Percentiles rank a stretch among this genome's conserved stretches.
phyloP scores from a whole-genome alignment of 2,329 filamentous ascomycete genomes.

The Diplodia seriata region DNA sequence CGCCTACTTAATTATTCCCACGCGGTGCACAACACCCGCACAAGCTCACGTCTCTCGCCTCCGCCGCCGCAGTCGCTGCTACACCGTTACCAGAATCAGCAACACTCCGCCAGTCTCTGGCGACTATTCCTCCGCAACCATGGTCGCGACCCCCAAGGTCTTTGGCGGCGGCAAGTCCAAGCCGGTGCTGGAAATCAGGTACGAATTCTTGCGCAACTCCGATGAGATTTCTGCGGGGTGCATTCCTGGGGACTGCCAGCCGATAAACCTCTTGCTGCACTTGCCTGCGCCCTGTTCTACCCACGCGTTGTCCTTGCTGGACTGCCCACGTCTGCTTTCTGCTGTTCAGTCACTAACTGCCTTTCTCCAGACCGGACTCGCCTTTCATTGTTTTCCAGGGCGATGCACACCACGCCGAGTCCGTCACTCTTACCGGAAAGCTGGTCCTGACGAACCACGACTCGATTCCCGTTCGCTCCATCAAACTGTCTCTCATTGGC shows the following conservation, averaged over 20 bases:
- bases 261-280: background rate
- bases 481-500: conserved; percentile 56
- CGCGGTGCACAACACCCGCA: conserved; percentile 11
- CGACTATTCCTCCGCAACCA: conserved; percentile 35
- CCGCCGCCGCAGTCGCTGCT: background rate
- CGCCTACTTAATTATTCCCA: conserved; percentile 32
- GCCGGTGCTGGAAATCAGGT: conserved; percentile 54
- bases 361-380: conserved; percentile 49
- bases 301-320: background rate
- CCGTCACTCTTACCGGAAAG: conserved; percentile 54
- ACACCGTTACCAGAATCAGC: background rate
- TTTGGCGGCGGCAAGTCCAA: conserved; percentile 45
- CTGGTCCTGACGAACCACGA: conserved; percentile 56
- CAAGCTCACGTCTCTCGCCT: background rate
- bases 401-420: conserved; percentile 54
- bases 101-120: background rate
- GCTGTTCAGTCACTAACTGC: conserved; percentile 6
- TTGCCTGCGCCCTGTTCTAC: conserved; percentile 53
- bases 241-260: conserved; percentile 53
- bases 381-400: conserved; percentile 60
- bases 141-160: conserved; percentile 46
- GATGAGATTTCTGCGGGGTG: background rate
- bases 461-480: conserved; percentile 55
- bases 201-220: conserved; percentile 35
- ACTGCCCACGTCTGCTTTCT: background rate